Evolutionary conservation across 495 filamentous ascomycete species (phyloP).

Genomic region (Tuber brumale): DNA sequence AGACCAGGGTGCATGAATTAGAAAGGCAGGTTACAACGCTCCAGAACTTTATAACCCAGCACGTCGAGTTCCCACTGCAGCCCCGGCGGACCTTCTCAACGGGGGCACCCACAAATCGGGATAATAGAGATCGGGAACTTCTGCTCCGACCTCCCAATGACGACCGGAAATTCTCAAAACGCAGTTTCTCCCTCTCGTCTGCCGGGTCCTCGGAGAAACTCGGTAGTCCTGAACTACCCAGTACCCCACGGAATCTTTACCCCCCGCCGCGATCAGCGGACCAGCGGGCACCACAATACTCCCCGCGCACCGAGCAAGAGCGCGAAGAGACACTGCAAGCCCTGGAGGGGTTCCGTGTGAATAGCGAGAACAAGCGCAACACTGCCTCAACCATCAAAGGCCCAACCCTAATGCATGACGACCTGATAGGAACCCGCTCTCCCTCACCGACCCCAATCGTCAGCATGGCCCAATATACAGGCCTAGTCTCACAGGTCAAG

Average conservation of each 20-base stretch:
- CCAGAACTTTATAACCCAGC: constrained; percentile 30
- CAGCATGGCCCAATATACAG: constrained; percentile 55
- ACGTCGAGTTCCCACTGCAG: neutral
- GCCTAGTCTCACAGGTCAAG: constrained; percentile 52
- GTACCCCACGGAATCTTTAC: constrained; percentile 28
- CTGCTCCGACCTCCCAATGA: neutral
- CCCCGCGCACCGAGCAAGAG: constrained; percentile 22
- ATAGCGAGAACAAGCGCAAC: constrained; percentile 25
- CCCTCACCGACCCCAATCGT: constrained; percentile 39
- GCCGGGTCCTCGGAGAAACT: constrained; percentile 33
- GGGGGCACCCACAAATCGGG: constrained; percentile 24
- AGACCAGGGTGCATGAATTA: constrained; percentile 37
- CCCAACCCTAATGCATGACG: constrained; percentile 19
- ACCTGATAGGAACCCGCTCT: constrained; percentile 11
- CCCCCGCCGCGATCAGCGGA: constrained; percentile 30
- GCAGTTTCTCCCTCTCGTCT: constrained; percentile 30
- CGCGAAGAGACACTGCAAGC: constrained; percentile 32
- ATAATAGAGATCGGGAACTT: constrained; percentile 1
- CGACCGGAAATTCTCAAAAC: constrained; percentile 18
- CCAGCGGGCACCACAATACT: constrained; percentile 21
- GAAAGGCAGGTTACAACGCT: constrained; percentile 32
- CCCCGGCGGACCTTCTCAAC: constrained; percentile 29
- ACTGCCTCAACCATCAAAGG: constrained; percentile 37
- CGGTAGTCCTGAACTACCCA: constrained; percentile 31
- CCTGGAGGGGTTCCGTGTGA: constrained; percentile 27